phyloP scores from a whole-genome alignment of 495 filamentous ascomycete genomes.

The Aspergillus hancockii region DNA sequence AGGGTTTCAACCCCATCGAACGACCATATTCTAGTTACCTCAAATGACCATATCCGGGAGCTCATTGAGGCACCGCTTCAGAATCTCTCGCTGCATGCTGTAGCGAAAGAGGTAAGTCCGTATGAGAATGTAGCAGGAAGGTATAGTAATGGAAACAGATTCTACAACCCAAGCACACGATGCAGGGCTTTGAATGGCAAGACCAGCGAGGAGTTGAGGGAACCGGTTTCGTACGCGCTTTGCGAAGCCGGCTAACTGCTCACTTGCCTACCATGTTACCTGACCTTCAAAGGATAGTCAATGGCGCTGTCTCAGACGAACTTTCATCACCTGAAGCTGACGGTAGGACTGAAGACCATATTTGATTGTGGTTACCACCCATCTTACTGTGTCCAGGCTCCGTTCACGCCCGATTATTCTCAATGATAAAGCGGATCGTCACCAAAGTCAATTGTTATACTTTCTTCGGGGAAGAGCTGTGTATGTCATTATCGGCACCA shows the following conservation, averaged over 20 bases:
- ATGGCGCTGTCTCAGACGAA: background rate
- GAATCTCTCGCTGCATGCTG: background rate
- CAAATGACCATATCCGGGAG: background rate
- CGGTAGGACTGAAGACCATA: background rate
- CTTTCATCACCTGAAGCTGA: background rate
- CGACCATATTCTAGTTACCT: background rate
- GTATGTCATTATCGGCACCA: background rate
- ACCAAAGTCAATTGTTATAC: background rate
- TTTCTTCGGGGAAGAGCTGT: background rate
- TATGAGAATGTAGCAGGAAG: background rate
- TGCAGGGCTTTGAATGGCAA: conserved; percentile 1
- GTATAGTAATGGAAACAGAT: background rate
- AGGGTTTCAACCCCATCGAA: background rate
- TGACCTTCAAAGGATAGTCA: background rate
- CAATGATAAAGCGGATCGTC: background rate
- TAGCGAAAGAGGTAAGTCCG: background rate
- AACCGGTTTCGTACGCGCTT: background rate
- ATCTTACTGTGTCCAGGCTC: background rate
- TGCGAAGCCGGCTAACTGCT: background rate
- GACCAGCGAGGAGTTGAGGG: background rate
- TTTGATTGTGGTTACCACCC: background rate
- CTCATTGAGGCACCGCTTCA: background rate
- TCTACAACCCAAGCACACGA: conserved; percentile 1
- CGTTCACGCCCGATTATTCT: background rate
- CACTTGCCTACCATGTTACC: background rate